A percentile compares a stretch with the other conserved stretches of the same genome.
These are phyloP conservation scores for Dactylonectria macrodidyma DNA, from an alignment of 2,329 filamentous ascomycete genomes.

Conservation along the genomic window DNA sequence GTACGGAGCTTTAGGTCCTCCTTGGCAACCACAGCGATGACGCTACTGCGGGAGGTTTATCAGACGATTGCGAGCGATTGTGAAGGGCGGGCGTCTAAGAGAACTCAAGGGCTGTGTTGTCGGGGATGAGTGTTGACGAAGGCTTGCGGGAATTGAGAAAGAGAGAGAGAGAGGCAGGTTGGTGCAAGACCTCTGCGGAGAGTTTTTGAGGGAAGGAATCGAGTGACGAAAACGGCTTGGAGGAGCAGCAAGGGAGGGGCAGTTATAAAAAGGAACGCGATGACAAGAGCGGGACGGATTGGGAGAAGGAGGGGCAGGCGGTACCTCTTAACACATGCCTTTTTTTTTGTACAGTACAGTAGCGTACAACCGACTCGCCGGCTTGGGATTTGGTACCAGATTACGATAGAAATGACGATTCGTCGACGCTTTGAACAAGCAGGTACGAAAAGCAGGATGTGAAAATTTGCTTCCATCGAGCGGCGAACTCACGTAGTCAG, in stretches of 20 bases:
- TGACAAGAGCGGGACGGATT: slow-evolving; percentile 5
- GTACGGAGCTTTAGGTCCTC: slow-evolving; percentile 43
- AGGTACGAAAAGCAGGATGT: not conserved
- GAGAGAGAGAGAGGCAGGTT: not conserved
- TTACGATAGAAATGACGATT: slow-evolving; percentile 2
- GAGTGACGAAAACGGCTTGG: slow-evolving; percentile 18
- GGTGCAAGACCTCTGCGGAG: not conserved
- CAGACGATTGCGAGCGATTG: slow-evolving; percentile 45
- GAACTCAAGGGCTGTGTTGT: slow-evolving; percentile 30
- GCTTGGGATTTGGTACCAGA: not conserved
- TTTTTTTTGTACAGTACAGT: not conserved
- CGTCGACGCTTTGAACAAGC: not conserved
- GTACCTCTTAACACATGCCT: slow-evolving; percentile 17
- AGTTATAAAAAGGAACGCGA: slow-evolving; percentile 8
- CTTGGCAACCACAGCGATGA: slow-evolving; percentile 43
- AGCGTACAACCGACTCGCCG: not conserved
- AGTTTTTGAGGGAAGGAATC: not conserved
- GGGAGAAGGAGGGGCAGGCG: slow-evolving; percentile 35
- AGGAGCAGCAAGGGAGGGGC: slow-evolving; percentile 38
- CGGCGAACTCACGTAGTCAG: slow-evolving; percentile 1
- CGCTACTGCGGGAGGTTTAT: slow-evolving; percentile 47
- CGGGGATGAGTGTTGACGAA: slow-evolving; percentile 11
- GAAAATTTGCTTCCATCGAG: not conserved
- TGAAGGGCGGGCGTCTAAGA: slow-evolving; percentile 33
- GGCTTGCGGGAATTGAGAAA: not conserved